Base-by-base conservation (phyloP, 2,329 filamentous ascomycete species). In the Scedosporium boydii region DNA sequence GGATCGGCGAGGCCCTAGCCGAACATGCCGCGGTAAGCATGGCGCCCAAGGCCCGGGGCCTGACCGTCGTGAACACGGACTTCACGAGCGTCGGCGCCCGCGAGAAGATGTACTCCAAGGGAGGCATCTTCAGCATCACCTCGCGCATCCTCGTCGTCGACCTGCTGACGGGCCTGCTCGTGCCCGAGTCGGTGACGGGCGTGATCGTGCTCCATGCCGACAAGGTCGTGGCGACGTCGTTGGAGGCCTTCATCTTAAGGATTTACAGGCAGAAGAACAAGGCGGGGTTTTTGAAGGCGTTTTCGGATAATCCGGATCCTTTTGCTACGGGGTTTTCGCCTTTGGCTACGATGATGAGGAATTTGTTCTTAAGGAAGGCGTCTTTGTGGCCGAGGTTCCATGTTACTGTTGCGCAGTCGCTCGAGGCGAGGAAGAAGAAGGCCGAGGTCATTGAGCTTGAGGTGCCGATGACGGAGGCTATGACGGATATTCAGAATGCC, bases 401-500 rank as follows among this genome's bases (percentile, higher is more conserved):
- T 71, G 85, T 96, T 63, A 87, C 90, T 0, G 92, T 99, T 5
- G 92, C 93, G 0, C 86, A 91, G 68, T 91, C 92, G 2, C 80
- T 99, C 2, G 95, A 99, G 74, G 93, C 93, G 9, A 90, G 90
- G 72, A 90, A 90, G 71, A 88, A 89, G 70, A 96, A 93, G 72
- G 93, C 95, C 4, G 95, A 99, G 75, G 95, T 99, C 56, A 96
- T 99, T 66, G 95, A 99, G 75, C 81, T 98, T 26, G 95, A 97
- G 74, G 89, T 99, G 4, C 88, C 91, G 29, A 98, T 99, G 93
- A 96, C 91, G 4, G 90, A 96, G 44, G 83, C 87, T 59, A 99
- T 99, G 95, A 85, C 84, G 64, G 87, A 92, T 51, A 97, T 99
- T 48, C 95, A 99, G 71, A 93, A 90, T 66, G 93, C 95, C 27